Percentiles rank a stretch among this genome's conserved stretches.
These are phyloP conservation scores for Aspergillaceae sp. DNA, from an alignment of 2,329 filamentous ascomycete genomes.

Conservation along the genomic window DNA sequence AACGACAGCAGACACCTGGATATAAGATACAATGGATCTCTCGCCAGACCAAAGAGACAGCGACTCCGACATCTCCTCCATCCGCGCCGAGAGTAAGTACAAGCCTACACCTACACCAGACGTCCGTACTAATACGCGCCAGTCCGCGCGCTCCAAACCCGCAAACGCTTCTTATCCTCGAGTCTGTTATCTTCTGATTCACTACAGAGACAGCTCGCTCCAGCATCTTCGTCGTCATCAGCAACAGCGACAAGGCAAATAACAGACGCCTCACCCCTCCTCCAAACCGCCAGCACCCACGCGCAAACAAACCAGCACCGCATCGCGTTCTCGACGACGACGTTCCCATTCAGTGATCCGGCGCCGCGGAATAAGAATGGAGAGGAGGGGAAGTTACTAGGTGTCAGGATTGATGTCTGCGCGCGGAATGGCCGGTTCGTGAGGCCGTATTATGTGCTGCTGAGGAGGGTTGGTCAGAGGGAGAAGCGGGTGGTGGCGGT, in stretches of 20 bases:
- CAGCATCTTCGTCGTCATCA: constrained; percentile 4
- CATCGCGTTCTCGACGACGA: constrained; percentile 37
- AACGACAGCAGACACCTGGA: too few species aligned
- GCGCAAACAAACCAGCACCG: constrained; percentile 34
- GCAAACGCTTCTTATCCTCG: constrained; percentile 31
- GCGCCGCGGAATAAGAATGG: constrained; percentile 17
- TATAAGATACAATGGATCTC: too few species aligned
- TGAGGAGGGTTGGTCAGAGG: constrained; percentile 17
- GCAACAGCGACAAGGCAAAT: constrained; percentile 4
- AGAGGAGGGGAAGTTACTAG: constrained; percentile 25
- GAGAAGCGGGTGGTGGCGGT: constrained; percentile 19
- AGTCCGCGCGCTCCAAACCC: constrained; percentile 34
- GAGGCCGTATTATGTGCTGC: constrained; percentile 37
- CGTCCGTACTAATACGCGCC: constrained; percentile 5
- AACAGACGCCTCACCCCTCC: constrained; percentile 25
- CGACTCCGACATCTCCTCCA: constrained; percentile 34
- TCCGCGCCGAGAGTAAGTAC: constrained; percentile 34
- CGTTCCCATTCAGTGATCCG: constrained; percentile 40
- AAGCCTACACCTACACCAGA: not conserved
- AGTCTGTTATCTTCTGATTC: constrained; percentile 34
- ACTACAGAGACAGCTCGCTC: constrained; percentile 22
- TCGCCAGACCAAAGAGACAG: too few species aligned
- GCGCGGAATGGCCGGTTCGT: constrained; percentile 30
- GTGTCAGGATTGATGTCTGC: constrained; percentile 36
- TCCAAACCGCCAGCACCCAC: constrained; percentile 24